Evolutionary conservation across 352 stramenopile species (phyloP).

Genomic region (Lagenidium sp.): DNA sequence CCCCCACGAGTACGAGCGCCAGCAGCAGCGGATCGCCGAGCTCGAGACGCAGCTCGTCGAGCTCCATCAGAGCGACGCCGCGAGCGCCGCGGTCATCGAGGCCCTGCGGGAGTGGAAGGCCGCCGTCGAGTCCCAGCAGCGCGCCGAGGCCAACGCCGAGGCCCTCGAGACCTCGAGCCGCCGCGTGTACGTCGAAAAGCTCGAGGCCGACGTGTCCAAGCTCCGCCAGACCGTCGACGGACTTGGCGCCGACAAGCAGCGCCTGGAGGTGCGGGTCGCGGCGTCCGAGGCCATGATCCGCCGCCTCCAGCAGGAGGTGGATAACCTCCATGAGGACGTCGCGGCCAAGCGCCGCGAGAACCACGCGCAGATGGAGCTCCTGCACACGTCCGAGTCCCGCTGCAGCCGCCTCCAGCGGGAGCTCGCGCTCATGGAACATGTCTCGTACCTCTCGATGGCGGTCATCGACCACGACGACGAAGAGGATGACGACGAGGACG

Average conservation of each 20-base stretch:
- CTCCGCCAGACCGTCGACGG: constrained; percentile 18
- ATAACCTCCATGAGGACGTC: constrained; percentile 26
- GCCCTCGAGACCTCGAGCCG: constrained; percentile 27
- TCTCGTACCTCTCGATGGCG: constrained; percentile 62
- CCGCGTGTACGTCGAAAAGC: constrained; percentile 24
- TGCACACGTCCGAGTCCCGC: constrained; percentile 57
- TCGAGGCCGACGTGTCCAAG: constrained; percentile 27
- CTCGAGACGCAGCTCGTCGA: constrained; percentile 29
- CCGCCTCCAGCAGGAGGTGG: constrained; percentile 23
- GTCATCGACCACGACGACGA: constrained; percentile 59
- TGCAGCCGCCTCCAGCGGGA: constrained; percentile 66
- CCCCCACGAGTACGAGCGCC: constrained; percentile 16
- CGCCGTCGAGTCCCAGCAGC: constrained; percentile 6
- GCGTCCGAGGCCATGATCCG: constrained; percentile 20
- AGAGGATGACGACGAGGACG: constrained; percentile 50
- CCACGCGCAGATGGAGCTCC: constrained; percentile 38
- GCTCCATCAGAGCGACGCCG: constrained; percentile 31
- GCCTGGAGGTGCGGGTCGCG: neutral
- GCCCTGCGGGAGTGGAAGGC: constrained; percentile 27
- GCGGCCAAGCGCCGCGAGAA: constrained; percentile 28
- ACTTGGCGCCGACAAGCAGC: constrained; percentile 20
- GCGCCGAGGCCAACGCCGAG: constrained; percentile 16
- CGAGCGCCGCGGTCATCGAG: constrained; percentile 29
- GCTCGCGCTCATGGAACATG: constrained; percentile 62
- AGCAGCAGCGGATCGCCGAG: constrained; percentile 29